Evolutionary conservation across 179 eudicot genomes (phyloP), one percentile per base, ranked within the genome.

Genomic region (Spinacia oleracea): DNA sequence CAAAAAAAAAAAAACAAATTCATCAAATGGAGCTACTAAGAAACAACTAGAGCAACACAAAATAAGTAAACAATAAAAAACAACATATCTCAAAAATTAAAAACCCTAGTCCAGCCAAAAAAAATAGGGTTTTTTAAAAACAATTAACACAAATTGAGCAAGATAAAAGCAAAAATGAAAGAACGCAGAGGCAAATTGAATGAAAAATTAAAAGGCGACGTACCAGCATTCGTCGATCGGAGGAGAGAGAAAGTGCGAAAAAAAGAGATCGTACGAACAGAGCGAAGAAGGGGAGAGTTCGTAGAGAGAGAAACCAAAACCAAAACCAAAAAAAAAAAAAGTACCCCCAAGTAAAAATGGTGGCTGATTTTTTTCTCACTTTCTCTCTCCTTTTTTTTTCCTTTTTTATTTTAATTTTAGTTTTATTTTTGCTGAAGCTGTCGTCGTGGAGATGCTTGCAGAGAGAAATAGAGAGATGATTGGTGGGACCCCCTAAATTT

Each of bases 161-260:
- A 66, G 65, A 48, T 45, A 51, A 5, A 25, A 67, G 63, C 75
- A 3, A 48, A 73, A 72, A 51, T 16, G 21, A 72, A 78, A 7
- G 53, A 60, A 67, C 46, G 4, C 14, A 1, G 0, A 27, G 15
- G 40, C 40, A 38, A 38, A 38, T 38, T 38, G 5, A 38, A 38
- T 38, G 5, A 1, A 38, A 38, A 38, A 38, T 38, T 38, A 38
- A 76, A 56, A 23, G 1, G 21, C 20, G 15, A 38, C 62, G 32
- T 78, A 75, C 72, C 79, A 60, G 75, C 85, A 82, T 78, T 82
- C 48, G 50, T 70, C 79, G 82, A 82, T 82, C 85, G 85, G 77
- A 62, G 56, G 77, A 64, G 72, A 74, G 64, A 73, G 78, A 71
- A 59, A 64, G 27, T 21, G 79, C 76, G 8, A 76, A 59, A 60